These are phyloP conservation scores for Cyanophora paradoxa DNA, from an alignment of 78 protist genomes.

Conservation along the genomic window DNA sequence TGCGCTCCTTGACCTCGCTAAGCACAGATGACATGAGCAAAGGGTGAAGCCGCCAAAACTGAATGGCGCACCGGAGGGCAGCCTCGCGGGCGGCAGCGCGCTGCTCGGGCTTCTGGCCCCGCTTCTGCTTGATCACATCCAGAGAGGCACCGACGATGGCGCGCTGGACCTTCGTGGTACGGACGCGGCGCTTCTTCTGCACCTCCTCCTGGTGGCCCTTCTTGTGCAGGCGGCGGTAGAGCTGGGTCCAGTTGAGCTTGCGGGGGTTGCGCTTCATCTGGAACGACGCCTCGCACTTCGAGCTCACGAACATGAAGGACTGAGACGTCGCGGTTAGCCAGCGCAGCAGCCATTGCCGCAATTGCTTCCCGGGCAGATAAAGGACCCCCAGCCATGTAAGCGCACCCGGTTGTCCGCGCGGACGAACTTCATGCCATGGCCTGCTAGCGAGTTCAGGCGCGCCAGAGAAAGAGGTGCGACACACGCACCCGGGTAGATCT, in stretches of 20 bases:
- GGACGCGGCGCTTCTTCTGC: conserved; percentile 50
- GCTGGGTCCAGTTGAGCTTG: conserved; percentile 58
- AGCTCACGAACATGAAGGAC: conserved; percentile 61
- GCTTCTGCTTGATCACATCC: conserved; percentile 61
- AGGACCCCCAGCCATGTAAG: not conserved
- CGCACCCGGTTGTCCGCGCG: conserved; percentile 39
- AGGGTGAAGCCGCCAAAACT: not conserved
- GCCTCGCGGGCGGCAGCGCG: conserved; percentile 61
- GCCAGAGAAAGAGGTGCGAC: no score
- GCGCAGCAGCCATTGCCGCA: not conserved
- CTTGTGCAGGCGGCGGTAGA: conserved; percentile 63
- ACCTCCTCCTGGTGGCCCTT: conserved; percentile 15
- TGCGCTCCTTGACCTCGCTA: not conserved
- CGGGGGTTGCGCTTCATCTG: conserved; percentile 70
- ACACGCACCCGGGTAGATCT: conserved; percentile 69
- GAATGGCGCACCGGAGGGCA: conserved; percentile 36
- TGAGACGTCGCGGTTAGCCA: not conserved
- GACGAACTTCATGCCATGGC: conserved; percentile 42
- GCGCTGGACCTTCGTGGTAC: conserved; percentile 46
- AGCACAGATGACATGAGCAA: not conserved
- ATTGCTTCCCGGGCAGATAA: not conserved
- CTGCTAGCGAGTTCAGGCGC: no score
- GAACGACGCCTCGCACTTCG: conserved; percentile 56
- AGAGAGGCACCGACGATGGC: conserved; percentile 67
- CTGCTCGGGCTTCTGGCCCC: conserved; percentile 55